These are phyloP conservation scores for Boletus reticuloceps DNA, from an alignment of 768 basidiomycete genomes.

Conservation along the genomic window DNA sequence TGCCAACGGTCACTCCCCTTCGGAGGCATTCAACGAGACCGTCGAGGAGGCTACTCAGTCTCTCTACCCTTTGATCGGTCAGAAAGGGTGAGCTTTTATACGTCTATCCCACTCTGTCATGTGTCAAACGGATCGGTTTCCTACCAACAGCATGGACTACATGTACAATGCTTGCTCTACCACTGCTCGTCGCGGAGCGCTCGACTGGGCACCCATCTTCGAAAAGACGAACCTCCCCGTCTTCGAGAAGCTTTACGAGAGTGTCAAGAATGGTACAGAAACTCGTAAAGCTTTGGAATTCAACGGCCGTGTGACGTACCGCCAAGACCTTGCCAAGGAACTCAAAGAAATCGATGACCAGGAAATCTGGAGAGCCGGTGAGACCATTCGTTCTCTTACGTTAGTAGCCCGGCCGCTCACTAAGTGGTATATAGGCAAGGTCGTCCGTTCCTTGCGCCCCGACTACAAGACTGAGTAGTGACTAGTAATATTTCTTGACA, in stretches of 20 bases:
- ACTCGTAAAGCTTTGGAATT: conserved; percentile 96
- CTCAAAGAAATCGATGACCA: conserved; percentile 94
- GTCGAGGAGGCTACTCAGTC: conserved; percentile 99
- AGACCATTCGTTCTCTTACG: conserved; percentile 19
- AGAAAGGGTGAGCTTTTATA: conserved; percentile 66
- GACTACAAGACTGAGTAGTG: conserved; percentile 69
- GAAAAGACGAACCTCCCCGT: conserved; percentile 92
- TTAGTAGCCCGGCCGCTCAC: conserved; percentile 3
- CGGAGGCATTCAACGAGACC: conserved; percentile 99
- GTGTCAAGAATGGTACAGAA: conserved; percentile 93
- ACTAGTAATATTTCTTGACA: background rate
- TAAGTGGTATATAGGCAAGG: conserved; percentile 56
- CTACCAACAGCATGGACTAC: conserved; percentile 82
- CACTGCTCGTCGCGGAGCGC: conserved; percentile 96
- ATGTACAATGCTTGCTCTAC: conserved; percentile 99
- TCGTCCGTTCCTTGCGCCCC: conserved; percentile 84
- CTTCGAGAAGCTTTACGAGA: conserved; percentile 93
- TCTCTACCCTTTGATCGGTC: conserved; percentile 94
- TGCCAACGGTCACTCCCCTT: conserved; percentile 93
- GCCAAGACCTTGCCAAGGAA: conserved; percentile 89
- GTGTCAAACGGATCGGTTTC: background rate
- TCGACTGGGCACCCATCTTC: conserved; percentile 98
- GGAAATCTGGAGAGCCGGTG: conserved; percentile 97
- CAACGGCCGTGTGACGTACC: conserved; percentile 91
- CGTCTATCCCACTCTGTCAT: background rate